Evolutionary conservation across 164 flowering plant species (phyloP), one percentile per base, ranked within the genome.

Genomic region (Magnolia officinalis): DNA sequence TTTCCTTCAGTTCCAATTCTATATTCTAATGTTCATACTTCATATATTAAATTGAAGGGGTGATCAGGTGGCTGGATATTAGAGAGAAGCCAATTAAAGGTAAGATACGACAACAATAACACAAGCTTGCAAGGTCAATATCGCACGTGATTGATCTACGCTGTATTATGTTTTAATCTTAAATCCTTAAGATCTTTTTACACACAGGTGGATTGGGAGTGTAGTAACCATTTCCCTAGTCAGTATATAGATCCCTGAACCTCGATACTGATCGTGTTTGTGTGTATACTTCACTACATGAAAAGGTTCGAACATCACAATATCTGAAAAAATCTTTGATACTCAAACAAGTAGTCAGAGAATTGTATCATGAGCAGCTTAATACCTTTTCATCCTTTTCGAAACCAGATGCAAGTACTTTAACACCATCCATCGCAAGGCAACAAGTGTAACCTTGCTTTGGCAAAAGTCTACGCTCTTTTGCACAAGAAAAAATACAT

Each of bases 391-490:
- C 99, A 51, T 90, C 86, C 80, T 76, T 82, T 2, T 91, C 91
- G 85, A 96, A 94, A 29, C 99, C 98, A 61, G 99, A 89, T 18
- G 90, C 89, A 70, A 96, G 91, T 24, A 94, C 84, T 85, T 90
- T 94, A 71, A 90, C 93, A 71, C 98, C 96, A 82, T 94, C 98
- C 97, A 96, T 90, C 21, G 96, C 99, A 79, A 96, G 93, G 85
- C 99, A 96, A 83, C 99, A 96, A 79, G 94, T 90, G 73, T 83
- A 96, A 8, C 92, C 97, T 78, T 86, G 86, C 79, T 87, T 87
- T 68, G 98, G 98, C 20, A 96, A 81, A 19, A 78, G 65, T 75
- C 92, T 85, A 26, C 84, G 86, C 75, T 94, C 97, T 84, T 91
- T 94, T 55, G 97, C 96, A 82, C 99, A 96, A 21, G 92, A 86